Conservation (phyloP, 2,329 filamentous ascomycete species). For the Sporothrix pallida region DNA sequence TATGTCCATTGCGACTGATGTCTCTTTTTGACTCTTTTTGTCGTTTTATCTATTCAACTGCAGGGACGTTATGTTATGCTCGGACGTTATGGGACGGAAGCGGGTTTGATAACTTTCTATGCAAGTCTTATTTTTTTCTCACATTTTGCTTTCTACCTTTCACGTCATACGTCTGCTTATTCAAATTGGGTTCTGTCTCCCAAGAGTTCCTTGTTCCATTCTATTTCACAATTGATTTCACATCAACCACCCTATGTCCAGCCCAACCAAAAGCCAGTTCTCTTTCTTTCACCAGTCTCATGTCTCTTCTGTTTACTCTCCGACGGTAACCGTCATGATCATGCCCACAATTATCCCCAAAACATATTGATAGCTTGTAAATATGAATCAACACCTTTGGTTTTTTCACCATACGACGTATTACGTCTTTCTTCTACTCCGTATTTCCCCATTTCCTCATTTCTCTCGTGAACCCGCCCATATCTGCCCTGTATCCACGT, state of each 20-base stretch:
- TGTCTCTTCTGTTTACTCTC: not conserved
- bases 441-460: no score
- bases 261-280: not conserved
- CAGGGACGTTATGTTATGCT: not conserved
- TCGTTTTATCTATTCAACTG: no score
- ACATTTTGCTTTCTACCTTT: not conserved
- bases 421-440: no score
- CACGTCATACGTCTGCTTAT: no score
- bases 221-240: not conserved
- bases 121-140: not conserved
- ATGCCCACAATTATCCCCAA: no score
- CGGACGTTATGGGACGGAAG: constrained; percentile 12
- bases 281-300: not conserved
- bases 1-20: no score
- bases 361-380: no score
- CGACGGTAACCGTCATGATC: no score
- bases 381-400: no score
- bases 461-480: not conserved
- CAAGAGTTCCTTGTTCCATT: not conserved
- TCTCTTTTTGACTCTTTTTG: not conserved
- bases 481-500: not conserved
- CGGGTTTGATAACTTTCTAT: not conserved
- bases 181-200: not conserved
- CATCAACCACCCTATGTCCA: not conserved
- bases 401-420: no score